Base-by-base conservation (phyloP, 768 basidiomycete species). In the Hypholoma sublateritium region DNA sequence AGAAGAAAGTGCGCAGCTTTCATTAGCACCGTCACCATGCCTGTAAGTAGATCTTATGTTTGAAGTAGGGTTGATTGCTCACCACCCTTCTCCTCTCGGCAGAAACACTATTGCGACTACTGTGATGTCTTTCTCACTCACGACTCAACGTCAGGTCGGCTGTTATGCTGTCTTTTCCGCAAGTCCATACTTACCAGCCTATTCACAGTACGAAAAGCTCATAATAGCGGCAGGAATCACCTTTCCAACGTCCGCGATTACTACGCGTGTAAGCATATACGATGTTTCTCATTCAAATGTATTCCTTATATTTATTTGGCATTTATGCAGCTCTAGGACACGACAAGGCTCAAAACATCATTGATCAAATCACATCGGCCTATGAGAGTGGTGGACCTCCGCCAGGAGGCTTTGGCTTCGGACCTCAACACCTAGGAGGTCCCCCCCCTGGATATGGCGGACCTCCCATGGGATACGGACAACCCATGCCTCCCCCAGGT, bases 171-270 rank as follows among this genome's bases (percentile, higher is more conserved):
- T 42, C 47, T 11, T 8, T 37, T 50, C 8, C 24, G 13, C 50
- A 46, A 41, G 9, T n/a, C 4, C n/a, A 21, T 14, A 61, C 34
- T 44, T 64, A 25, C 61, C 62, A 46, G 57, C 45, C 46, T 50
- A 32, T 32, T 59, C 58, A 46, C 65, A 96, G 95, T 97, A 35
- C 90, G 97, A 60, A 97, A 98, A 74, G 97, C 97, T 51, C 97
- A 99, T 72, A 98, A 99, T 74, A 93, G 89, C 56, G 97, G 97
- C 62, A 83, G 96, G 56, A 99, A 99, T 74, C 97, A 99, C 70
- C 82, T 98, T 37, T 81, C 93, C 37, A 99, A 99, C 70, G 96
- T 99, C 56, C 79, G 93, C 58, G 96, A 98, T 66, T 99, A 98
- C 72, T 99, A 97, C 74, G 93, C 94, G 12, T 94, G 94, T 95